These are phyloP conservation scores for Termitomyces bulborhizus DNA, from an alignment of 768 basidiomycete genomes.

Conservation along the genomic window DNA sequence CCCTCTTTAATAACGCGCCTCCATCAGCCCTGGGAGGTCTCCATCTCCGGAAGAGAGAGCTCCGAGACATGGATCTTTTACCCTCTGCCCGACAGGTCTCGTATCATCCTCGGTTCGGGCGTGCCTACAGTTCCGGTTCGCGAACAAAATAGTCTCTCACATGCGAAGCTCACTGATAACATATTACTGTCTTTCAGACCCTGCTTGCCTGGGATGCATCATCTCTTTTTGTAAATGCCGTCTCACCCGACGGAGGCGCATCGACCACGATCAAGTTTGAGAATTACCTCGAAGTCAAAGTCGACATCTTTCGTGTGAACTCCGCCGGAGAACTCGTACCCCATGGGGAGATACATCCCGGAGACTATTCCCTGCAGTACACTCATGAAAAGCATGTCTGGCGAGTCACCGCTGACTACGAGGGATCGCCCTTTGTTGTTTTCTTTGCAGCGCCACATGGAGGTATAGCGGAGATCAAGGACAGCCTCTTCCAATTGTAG, in stretches of 20 bases:
- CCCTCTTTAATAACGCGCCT: neutral
- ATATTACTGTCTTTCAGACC: neutral
- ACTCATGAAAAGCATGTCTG: conserved; percentile 8
- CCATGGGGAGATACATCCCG: neutral
- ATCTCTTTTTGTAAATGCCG: neutral
- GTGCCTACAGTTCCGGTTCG: neutral
- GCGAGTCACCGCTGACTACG: neutral
- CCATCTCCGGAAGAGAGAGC: neutral
- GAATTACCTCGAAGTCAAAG: conserved; percentile 4
- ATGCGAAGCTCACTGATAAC: neutral
- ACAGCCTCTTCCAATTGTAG: neutral
- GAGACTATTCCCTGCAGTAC: neutral
- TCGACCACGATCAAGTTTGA: conserved; percentile 10
- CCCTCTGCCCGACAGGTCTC: neutral
- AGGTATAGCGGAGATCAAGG: neutral
- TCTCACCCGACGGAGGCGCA: neutral
- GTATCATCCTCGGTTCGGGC: neutral
- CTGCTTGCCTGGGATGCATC: neutral
- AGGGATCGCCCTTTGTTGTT: neutral
- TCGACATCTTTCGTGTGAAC: conserved; percentile 5
- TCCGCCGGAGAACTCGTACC: neutral
- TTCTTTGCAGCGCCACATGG: neutral
- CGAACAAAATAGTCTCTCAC: neutral
- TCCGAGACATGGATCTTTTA: neutral
- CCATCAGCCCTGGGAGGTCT: conserved; percentile 9